A percentile compares a stretch with the other conserved stretches of the same genome.
Conservation (phyloP, 768 basidiomycete species). For the Psilocybe cubensis region DNA sequence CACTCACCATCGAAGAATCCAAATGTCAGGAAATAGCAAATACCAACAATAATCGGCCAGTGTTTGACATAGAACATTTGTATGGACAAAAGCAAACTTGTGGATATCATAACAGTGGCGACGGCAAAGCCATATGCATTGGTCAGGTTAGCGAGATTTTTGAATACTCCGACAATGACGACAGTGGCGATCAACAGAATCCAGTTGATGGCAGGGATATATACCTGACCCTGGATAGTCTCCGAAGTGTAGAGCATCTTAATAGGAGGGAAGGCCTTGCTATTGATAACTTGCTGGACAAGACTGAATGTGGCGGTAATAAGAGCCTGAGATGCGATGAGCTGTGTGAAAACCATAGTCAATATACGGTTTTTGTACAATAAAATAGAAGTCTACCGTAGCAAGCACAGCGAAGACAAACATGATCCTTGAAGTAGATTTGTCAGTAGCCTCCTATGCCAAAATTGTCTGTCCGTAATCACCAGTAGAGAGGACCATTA, state of each 20-base stretch:
- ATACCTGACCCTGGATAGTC: slow-evolving; percentile 64
- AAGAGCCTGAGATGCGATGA: slow-evolving; percentile 69
- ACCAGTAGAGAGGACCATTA: slow-evolving; percentile 65
- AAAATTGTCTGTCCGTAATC: slow-evolving; percentile 7
- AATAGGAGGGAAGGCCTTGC: slow-evolving; percentile 60
- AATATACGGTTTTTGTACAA: background rate
- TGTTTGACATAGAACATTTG: slow-evolving; percentile 63
- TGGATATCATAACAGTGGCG: slow-evolving; percentile 67
- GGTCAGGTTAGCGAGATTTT: slow-evolving; percentile 53
- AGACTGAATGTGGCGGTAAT: slow-evolving; percentile 70
- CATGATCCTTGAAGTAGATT: slow-evolving; percentile 45
- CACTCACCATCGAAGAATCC: slow-evolving; percentile 72
- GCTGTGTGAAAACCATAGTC: slow-evolving; percentile 31
- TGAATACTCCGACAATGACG: slow-evolving; percentile 59
- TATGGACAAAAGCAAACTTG: slow-evolving; percentile 55
- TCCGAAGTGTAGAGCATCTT: slow-evolving; percentile 65
- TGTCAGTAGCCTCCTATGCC: background rate
- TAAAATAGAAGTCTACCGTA: slow-evolving; percentile 44
- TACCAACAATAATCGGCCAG: slow-evolving; percentile 42
- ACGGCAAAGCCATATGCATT: slow-evolving; percentile 71
- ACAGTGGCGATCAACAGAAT: slow-evolving; percentile 55
- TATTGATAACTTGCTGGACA: slow-evolving; percentile 66
- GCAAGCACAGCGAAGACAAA: slow-evolving; percentile 69
- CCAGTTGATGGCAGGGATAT: slow-evolving; percentile 69
- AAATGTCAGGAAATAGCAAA: slow-evolving; percentile 54